A percentile compares a stretch with the other conserved stretches of the same genome.
Evolutionary conservation across 768 basidiomycete species (phyloP).

Genomic region (Lactifluus rugatus): DNA sequence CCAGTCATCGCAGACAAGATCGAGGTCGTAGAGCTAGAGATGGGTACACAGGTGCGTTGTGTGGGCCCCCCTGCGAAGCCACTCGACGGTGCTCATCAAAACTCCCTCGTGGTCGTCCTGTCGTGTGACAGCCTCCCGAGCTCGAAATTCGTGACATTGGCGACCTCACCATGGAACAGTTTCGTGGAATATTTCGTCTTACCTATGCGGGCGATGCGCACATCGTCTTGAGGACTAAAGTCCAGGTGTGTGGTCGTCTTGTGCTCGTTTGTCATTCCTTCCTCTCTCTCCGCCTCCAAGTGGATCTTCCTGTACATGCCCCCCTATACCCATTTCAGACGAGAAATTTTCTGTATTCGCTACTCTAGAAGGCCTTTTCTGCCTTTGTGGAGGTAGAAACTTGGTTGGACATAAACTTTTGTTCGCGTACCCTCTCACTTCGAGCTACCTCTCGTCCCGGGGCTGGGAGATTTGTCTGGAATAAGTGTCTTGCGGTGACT

Average conservation of each 20-base stretch:
- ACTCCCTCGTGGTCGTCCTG: background rate
- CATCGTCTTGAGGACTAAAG: conserved; percentile 78
- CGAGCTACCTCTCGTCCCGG: too few relatives aligned
- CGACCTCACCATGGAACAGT: conserved; percentile 90
- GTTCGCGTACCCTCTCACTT: background rate
- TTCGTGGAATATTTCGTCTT: conserved; percentile 91
- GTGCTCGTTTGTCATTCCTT: background rate
- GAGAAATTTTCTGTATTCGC: background rate
- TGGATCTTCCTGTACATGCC: background rate
- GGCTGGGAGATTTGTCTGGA: background rate
- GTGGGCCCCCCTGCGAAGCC: background rate
- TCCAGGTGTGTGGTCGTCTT: conserved; percentile 54
- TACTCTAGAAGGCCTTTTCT: background rate
- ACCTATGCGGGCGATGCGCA: conserved; percentile 93
- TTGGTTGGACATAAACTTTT: too few relatives aligned
- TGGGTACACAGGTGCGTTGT: conserved; percentile 84
- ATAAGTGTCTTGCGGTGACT: too few relatives aligned
- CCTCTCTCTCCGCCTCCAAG: background rate
- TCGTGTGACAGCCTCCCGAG: conserved; percentile 70
- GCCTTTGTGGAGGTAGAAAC: background rate
- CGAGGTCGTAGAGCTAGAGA: conserved; percentile 96
- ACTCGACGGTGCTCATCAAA: background rate
- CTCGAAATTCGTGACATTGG: conserved; percentile 97
- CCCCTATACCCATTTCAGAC: too few relatives aligned
- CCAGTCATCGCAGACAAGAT: conserved; percentile 96